Evolutionary conservation across 768 basidiomycete genomes (phyloP).

Genomic region (Pleurotus djamor): DNA sequence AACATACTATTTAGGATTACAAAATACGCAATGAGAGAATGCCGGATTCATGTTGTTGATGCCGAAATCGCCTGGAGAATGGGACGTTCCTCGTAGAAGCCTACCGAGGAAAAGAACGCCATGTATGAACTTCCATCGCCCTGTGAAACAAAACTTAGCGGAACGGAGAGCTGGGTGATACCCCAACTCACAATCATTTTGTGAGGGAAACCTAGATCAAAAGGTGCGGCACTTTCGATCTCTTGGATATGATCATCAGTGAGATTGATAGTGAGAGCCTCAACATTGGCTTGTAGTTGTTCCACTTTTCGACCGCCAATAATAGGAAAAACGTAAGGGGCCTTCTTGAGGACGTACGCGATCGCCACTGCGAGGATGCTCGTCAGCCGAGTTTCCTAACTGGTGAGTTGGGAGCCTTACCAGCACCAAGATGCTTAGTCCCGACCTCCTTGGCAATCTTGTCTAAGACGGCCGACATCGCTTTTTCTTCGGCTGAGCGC

Average conservation of each 20-base stretch:
- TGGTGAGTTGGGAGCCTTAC: constrained; percentile 21
- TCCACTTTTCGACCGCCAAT: constrained; percentile 49
- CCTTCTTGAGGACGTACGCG: constrained; percentile 53
- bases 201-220: constrained; percentile 42
- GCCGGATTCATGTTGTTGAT: no score
- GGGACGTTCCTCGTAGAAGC: background rate
- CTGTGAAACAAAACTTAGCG: background rate
- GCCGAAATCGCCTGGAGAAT: background rate
- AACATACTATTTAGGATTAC: no score
- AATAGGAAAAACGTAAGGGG: constrained; percentile 50
- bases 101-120: background rate
- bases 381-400: background rate
- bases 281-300: constrained; percentile 46
- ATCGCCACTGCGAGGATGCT: constrained; percentile 34
- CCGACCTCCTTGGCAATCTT: constrained; percentile 51
- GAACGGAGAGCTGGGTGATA: background rate
- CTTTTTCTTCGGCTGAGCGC: constrained; percentile 40
- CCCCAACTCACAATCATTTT: constrained; percentile 21
- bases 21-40: no score
- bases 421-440: constrained; percentile 42
- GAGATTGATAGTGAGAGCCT: constrained; percentile 43
- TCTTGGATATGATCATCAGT: constrained; percentile 38
- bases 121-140: background rate
- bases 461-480: constrained; percentile 41
- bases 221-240: constrained; percentile 37